phyloP scores from a whole-genome alignment of 2,329 filamentous ascomycete species.

The Pseudogymnoascus sp. region DNA sequence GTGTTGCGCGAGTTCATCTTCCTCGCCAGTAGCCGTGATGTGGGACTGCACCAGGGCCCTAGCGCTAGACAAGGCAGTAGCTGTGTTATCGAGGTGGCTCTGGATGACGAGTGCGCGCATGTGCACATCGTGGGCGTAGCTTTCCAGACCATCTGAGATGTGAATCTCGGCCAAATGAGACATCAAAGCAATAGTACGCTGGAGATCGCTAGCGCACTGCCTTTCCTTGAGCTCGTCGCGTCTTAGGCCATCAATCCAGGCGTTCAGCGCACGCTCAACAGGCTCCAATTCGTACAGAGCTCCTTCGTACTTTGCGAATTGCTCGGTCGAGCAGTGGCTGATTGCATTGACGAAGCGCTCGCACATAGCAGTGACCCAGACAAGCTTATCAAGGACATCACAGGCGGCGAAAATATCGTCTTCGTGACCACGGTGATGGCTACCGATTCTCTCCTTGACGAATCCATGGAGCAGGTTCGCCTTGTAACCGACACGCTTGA shows the following conservation, averaged over 20 bases:
- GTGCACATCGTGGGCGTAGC: constrained; percentile 69
- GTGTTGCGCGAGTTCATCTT: constrained; percentile 58
- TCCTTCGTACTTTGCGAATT: constrained; percentile 71
- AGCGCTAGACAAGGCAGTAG: constrained; percentile 55
- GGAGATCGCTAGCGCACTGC: constrained; percentile 71
- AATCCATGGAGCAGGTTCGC: constrained; percentile 69
- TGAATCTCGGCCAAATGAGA: constrained; percentile 78
- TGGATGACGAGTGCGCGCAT: constrained; percentile 72
- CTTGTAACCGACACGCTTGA: constrained; percentile 85
- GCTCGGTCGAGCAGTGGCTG: constrained; percentile 64
- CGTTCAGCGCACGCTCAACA: constrained; percentile 80
- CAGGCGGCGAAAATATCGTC: constrained; percentile 74
- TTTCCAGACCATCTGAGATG: constrained; percentile 59
- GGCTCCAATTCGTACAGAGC: constrained; percentile 83
- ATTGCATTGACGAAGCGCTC: constrained; percentile 77
- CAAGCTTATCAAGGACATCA: constrained; percentile 76
- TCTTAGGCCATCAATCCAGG: constrained; percentile 77
- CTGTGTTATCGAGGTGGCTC: constrained; percentile 71
- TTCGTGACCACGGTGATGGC: constrained; percentile 58
- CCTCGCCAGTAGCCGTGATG: constrained; percentile 46
- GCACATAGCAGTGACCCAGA: constrained; percentile 76
- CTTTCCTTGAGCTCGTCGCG: constrained; percentile 80
- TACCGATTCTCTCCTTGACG: constrained; percentile 68
- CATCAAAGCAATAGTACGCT: constrained; percentile 77
- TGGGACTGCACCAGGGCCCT: constrained; percentile 60